These are phyloP conservation scores for Lasiosphaeriaceae sp. DNA, from an alignment of 495 filamentous ascomycete species.

Conservation along the genomic window DNA sequence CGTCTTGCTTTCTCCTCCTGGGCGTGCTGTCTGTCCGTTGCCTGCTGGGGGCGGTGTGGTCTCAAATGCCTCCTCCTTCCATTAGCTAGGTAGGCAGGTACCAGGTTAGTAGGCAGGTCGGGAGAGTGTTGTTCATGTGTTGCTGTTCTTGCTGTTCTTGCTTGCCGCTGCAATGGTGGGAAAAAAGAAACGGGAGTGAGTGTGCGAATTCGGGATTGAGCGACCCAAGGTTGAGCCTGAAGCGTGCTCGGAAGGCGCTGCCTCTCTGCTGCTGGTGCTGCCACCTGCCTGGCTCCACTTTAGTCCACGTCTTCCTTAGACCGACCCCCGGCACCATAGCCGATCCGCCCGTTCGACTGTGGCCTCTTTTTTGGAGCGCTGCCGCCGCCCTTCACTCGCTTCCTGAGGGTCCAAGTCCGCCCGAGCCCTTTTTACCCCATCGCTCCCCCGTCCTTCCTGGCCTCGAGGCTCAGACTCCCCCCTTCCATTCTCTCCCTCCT, in stretches of 20 bases:
- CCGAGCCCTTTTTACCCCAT: slow-evolving; percentile 35
- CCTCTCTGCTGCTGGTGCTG: slow-evolving; percentile 9
- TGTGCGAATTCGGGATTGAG: too few relatives aligned
- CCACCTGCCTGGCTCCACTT: slow-evolving; percentile 17
- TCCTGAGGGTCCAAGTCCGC: slow-evolving; percentile 24
- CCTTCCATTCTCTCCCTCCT: slow-evolving; percentile 13
- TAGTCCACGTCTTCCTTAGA: slow-evolving; percentile 25
- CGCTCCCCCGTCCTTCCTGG: slow-evolving; percentile 26
- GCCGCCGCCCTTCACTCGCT: slow-evolving; percentile 31
- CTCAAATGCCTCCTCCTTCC: too few relatives aligned
- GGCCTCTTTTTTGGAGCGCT: slow-evolving; percentile 28
- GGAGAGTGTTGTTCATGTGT: too few relatives aligned
- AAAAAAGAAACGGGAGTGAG: too few relatives aligned
- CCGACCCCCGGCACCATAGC: slow-evolving; percentile 35
- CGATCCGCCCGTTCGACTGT: slow-evolving; percentile 36
- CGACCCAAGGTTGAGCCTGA: too few relatives aligned
- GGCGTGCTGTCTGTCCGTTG: too few relatives aligned
- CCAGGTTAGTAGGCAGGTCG: too few relatives aligned
- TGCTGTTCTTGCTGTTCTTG: slow-evolving; percentile 2
- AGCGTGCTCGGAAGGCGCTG: too few relatives aligned
- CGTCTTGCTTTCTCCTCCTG: too few relatives aligned
- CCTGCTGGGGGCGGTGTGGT: too few relatives aligned
- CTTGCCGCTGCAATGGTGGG: too few relatives aligned
- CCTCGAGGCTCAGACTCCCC: slow-evolving; percentile 6
- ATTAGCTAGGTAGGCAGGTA: too few relatives aligned